Conservation (phyloP, 2,329 filamentous ascomycete genomes). For the Chaetomiaceae sp. region DNA sequence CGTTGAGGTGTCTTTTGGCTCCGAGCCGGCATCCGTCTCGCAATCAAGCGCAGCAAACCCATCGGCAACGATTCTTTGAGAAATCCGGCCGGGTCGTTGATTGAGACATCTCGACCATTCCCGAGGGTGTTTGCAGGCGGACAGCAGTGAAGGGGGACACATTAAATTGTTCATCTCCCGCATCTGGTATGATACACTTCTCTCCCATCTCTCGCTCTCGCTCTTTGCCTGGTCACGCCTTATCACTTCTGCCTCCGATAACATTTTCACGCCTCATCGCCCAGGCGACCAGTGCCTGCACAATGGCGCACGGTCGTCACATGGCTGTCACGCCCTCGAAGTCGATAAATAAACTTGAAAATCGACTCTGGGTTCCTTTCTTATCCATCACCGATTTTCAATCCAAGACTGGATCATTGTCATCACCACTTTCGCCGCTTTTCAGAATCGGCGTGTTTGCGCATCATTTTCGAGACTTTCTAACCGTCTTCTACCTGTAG, state of each 20-base stretch:
- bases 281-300: not conserved
- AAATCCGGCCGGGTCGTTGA: conserved; percentile 18
- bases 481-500: conserved; percentile 21
- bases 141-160: conserved; percentile 69
- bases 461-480: conserved; percentile 3
- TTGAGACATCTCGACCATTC: conserved; percentile 33
- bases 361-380: not conserved
- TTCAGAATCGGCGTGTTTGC: not conserved
- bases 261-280: not conserved
- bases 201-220: not conserved
- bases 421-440: not conserved
- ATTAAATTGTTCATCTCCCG: conserved; percentile 98
- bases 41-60: conserved; percentile 18
- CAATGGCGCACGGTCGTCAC: not conserved
- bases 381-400: not conserved
- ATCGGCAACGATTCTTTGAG: conserved; percentile 10
- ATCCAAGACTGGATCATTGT: not conserved
- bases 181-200: conserved; percentile 53
- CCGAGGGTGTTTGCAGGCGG: conserved; percentile 28
- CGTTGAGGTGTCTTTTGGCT: conserved; percentile 1
- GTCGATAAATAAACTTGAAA: not conserved
- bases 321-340: not conserved
- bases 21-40: conserved; percentile 1
- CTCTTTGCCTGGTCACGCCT: no score
- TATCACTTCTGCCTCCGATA: no score